Conservation (phyloP, 2,329 filamentous ascomycete species). For the Cladosporium halotolerans region DNA sequence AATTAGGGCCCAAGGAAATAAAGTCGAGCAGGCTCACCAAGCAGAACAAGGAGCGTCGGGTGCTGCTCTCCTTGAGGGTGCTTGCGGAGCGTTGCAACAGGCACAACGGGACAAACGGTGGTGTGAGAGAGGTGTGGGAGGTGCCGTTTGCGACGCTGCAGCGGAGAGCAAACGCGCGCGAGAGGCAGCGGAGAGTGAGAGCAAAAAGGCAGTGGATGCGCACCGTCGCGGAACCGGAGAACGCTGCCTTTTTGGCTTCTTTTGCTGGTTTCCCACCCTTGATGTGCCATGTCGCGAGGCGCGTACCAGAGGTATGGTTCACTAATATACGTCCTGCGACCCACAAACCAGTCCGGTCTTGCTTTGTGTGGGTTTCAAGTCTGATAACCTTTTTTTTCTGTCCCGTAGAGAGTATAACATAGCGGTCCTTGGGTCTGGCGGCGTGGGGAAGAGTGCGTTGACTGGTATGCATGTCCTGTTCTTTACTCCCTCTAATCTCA, state of each 20-base stretch:
- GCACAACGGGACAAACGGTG: no score
- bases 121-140: no score
- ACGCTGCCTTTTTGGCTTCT: no score
- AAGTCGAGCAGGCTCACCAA: not conserved
- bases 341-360: not conserved
- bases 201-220: no score
- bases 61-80: not conserved
- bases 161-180: no score
- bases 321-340: not conserved
- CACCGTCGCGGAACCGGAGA: no score
- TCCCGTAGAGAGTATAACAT: constrained; percentile 64
- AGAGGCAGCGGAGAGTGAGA: no score
- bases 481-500: not conserved
- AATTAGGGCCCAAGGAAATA: not conserved
- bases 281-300: constrained; percentile 11
- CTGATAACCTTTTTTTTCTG: not conserved
- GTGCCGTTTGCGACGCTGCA: no score
- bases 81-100: no score
- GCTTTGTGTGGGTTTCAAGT: not conserved
- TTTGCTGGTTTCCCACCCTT: not conserved
- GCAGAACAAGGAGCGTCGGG: not conserved
- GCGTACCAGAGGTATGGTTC: constrained; percentile 8
- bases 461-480: constrained; percentile 54
- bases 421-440: constrained; percentile 76
- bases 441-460: constrained; percentile 86